These are phyloP conservation scores for Pleurotus sapidus DNA, from an alignment of 768 basidiomycete species.

Conservation along the genomic window DNA sequence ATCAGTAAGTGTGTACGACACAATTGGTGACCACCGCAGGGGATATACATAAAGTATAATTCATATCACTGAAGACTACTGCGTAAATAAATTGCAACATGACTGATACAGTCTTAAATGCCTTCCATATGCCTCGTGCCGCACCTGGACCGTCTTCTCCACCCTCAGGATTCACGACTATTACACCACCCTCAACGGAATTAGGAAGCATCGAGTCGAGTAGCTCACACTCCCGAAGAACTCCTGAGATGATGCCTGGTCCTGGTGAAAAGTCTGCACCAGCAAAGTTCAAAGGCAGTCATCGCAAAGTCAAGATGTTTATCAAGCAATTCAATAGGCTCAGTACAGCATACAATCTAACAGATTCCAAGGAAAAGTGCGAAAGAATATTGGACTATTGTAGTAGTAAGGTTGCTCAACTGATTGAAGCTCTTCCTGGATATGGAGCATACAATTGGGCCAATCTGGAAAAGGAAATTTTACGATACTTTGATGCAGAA, in stretches of 20 bases:
- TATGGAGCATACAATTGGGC: neutral
- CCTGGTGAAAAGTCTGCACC: constrained; percentile 1
- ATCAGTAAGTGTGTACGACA: too few species aligned
- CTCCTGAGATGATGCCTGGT: neutral
- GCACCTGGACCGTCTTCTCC: too few species aligned
- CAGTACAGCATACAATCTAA: neutral
- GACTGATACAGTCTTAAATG: too few species aligned
- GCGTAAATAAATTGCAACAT: too few species aligned
- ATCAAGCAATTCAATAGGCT: neutral
- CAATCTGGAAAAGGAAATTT: neutral
- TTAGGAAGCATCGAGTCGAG: too few species aligned
- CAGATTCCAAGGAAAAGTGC: neutral
- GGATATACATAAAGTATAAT: too few species aligned
- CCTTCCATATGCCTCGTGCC: too few species aligned
- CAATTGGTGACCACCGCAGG: too few species aligned
- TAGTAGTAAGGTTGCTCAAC: neutral
- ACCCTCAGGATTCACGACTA: too few species aligned
- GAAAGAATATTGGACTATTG: neutral
- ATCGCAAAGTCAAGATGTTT: neutral
- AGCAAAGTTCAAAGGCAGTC: neutral
- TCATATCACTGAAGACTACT: too few species aligned
- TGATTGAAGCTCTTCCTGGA: neutral
- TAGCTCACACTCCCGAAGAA: neutral
- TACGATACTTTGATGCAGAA: constrained; percentile 4
- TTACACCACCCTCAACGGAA: too few species aligned